A percentile compares a stretch with the other conserved stretches of the same genome.
Conservation (phyloP, 441 rosid species). For the Populus hybrid region DNA sequence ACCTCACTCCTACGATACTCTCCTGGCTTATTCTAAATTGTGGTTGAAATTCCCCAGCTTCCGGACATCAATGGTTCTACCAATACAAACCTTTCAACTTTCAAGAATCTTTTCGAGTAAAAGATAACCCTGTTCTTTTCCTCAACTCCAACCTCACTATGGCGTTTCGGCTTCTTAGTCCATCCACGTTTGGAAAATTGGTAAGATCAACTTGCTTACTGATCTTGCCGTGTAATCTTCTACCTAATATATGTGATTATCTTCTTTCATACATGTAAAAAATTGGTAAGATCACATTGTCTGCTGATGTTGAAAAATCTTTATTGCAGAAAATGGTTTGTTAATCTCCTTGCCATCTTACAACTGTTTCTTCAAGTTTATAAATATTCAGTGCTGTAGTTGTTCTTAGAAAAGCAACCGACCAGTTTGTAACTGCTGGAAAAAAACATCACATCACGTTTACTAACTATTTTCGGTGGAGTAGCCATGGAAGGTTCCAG, state of each 20-base stretch:
- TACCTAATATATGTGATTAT: neutral
- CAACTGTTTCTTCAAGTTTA: neutral
- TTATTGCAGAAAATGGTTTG: neutral
- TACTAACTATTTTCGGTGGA: neutral
- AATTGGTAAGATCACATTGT: neutral
- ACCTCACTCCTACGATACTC: neutral
- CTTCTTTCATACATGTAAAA: neutral
- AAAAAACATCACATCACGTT: neutral
- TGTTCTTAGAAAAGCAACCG: neutral
- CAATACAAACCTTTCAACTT: neutral
- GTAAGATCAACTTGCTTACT: neutral
- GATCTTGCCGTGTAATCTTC: neutral
- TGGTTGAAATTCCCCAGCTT: neutral
- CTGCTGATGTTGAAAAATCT: neutral
- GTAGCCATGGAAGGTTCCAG: neutral
- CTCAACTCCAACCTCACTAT: neutral
- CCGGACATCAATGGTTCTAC: neutral
- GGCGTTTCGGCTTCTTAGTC: neutral
- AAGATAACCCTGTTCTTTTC: neutral
- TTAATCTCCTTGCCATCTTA: neutral
- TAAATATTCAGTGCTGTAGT: neutral
- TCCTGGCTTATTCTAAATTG: neutral
- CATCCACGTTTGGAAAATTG: neutral
- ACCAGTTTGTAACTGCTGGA: neutral
- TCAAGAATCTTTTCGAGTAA: neutral